Evolutionary conservation across 345 rosid species (phyloP).

Genomic region (Mercurialis annua): DNA sequence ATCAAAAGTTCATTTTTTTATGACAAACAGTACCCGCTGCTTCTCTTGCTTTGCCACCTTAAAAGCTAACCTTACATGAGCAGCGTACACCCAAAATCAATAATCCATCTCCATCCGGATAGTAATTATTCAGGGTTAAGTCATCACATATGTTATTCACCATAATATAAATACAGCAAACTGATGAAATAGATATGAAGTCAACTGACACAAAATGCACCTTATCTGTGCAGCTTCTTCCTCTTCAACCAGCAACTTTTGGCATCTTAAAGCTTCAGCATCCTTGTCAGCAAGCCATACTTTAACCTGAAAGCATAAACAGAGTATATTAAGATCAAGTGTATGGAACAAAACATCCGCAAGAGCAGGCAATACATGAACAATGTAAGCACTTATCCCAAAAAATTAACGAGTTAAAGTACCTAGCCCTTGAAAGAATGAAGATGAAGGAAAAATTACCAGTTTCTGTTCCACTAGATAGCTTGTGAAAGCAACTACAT

Average conservation of each 20-base stretch:
- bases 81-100: not conserved
- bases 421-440: conserved; percentile 2
- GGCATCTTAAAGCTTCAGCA: conserved; percentile 91
- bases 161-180: not conserved
- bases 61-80: not conserved
- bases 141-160: not conserved
- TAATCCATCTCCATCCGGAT: not conserved
- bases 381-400: not conserved
- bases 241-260: conserved; percentile 88
- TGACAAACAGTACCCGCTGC: not conserved
- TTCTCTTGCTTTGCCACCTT: not conserved
- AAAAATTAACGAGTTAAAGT: not conserved
- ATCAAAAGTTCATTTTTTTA: not conserved
- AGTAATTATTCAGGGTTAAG: not conserved
- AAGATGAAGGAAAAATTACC: conserved; percentile 40
- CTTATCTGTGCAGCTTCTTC: conserved; percentile 95
- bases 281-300: conserved; percentile 96
- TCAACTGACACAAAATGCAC: conserved; percentile 28
- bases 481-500: conserved; percentile 79
- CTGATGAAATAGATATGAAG: not conserved
- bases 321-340: not conserved
- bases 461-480: conserved; percentile 81
- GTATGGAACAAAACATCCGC: not conserved
- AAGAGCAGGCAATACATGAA: not conserved
- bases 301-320: conserved; percentile 47